Percentiles rank a stretch among this genome's conserved stretches.
Evolutionary conservation across 2,329 filamentous ascomycete genomes (phyloP).

Genomic region (Cercospora sp.): DNA sequence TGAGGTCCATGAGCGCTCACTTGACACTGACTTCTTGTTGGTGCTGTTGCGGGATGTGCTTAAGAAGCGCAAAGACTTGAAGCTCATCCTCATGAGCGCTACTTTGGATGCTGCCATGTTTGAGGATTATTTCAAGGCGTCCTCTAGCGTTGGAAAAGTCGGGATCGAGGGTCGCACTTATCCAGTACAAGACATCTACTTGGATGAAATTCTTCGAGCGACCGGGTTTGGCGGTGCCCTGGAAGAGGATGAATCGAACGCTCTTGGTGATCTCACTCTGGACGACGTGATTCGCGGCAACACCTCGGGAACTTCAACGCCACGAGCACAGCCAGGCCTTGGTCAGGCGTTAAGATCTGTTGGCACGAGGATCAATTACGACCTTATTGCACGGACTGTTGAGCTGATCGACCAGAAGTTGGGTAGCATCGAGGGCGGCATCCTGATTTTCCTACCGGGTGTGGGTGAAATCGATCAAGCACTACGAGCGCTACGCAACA

Average conservation of each 20-base stretch:
- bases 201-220: slow-evolving; percentile 81
- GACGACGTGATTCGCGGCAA: slow-evolving; percentile 45
- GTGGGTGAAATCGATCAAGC: slow-evolving; percentile 87
- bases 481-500: slow-evolving; percentile 65
- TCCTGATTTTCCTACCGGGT: slow-evolving; percentile 93
- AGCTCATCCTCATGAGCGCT: slow-evolving; percentile 92
- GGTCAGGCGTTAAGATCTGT: slow-evolving; percentile 47
- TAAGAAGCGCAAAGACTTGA: slow-evolving; percentile 72
- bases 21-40: slow-evolving; percentile 92
- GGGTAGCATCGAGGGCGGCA: slow-evolving; percentile 72
- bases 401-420: slow-evolving; percentile 79
- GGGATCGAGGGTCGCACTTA: slow-evolving; percentile 88
- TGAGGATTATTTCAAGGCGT: slow-evolving; percentile 70
- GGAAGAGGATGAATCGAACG: slow-evolving; percentile 52
- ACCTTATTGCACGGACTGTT: slow-evolving; percentile 77
- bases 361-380: slow-evolving; percentile 86
- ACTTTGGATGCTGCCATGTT: slow-evolving; percentile 89
- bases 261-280: slow-evolving; percentile 29
- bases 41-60: slow-evolving; percentile 84
- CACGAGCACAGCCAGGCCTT: slow-evolving; percentile 33
- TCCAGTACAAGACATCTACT: slow-evolving; percentile 84
- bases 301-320: slow-evolving; percentile 22
- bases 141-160: slow-evolving; percentile 66
- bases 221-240: slow-evolving; percentile 62
- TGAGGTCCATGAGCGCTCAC: slow-evolving; percentile 91